Conservation (phyloP, 768 basidiomycete genomes). For the Cantharellus anzutake region DNA sequence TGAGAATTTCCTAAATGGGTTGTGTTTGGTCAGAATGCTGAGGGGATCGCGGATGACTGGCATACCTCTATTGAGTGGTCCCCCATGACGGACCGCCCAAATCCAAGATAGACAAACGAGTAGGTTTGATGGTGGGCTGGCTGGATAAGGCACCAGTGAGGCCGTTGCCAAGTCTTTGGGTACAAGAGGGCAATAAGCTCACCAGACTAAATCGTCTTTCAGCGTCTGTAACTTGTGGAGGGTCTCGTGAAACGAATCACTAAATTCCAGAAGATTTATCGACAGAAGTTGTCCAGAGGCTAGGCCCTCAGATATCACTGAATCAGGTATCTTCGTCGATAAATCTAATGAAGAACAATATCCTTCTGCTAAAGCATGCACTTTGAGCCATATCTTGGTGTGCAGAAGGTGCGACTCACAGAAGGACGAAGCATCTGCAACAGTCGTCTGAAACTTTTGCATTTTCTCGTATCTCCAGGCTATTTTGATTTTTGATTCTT, state of each 20-base stretch:
- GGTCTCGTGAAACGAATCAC: too few relatives aligned
- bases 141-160: too few relatives aligned
- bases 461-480: constrained; percentile 95
- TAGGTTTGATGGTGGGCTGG: background rate
- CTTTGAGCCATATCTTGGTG: background rate
- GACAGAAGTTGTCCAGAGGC: background rate
- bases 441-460: constrained; percentile 82
- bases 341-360: constrained; percentile 62
- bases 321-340: constrained; percentile 35
- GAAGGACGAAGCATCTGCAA: constrained; percentile 18
- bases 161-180: too few relatives aligned
- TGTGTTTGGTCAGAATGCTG: background rate
- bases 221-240: too few relatives aligned
- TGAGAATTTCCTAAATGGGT: constrained; percentile 32
- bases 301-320: constrained; percentile 27
- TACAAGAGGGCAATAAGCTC: too few relatives aligned
- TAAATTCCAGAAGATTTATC: background rate
- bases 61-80: constrained; percentile 36
- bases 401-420: background rate
- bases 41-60: constrained; percentile 8
- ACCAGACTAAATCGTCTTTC: too few relatives aligned
- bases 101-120: constrained; percentile 5
- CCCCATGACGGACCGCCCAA: constrained; percentile 39
- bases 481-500: constrained; percentile 59
- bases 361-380: constrained; percentile 23